These are phyloP conservation scores for Zizania latifolia DNA, from an alignment of 176 grass and related monocot genomes.

Conservation along the genomic window DNA sequence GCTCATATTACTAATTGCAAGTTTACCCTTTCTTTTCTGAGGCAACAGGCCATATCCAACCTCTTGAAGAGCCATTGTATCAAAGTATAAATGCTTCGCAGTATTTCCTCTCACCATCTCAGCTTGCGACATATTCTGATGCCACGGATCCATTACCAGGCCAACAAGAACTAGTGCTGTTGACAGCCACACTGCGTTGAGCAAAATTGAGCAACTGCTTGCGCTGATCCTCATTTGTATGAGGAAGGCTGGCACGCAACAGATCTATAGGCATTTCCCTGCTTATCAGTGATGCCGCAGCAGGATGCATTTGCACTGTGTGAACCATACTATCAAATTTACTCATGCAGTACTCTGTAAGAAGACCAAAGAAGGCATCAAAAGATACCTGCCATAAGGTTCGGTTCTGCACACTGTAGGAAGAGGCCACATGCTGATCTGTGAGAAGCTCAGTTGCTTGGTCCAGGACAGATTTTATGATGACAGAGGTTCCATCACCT, in stretches of 20 bases:
- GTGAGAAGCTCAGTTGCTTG: slow-evolving; percentile 59
- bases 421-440: slow-evolving; percentile 30
- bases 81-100: not conserved
- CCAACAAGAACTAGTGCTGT: slow-evolving; percentile 21
- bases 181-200: slow-evolving; percentile 39
- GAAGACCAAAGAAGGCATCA: slow-evolving; percentile 62
- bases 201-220: slow-evolving; percentile 64
- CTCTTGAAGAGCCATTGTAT: not conserved
- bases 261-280: slow-evolving; percentile 76
- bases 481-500: slow-evolving; percentile 65
- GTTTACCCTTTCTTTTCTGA: not conserved
- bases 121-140: slow-evolving; percentile 38
- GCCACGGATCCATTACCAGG: slow-evolving; percentile 28
- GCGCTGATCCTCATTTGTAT: slow-evolving; percentile 78
- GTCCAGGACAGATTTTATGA: slow-evolving; percentile 70
- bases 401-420: slow-evolving; percentile 36
- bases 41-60: not conserved
- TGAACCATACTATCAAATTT: slow-evolving; percentile 67
- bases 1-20: not conserved
- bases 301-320: slow-evolving; percentile 23
- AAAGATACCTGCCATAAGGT: slow-evolving; percentile 78
- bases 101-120: not conserved
- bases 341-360: slow-evolving; percentile 60
- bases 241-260: slow-evolving; percentile 77
- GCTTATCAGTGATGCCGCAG: slow-evolving; percentile 40